Base-by-base conservation (phyloP, 2,329 filamentous ascomycete genomes). In the Botrytis sinoallii region DNA sequence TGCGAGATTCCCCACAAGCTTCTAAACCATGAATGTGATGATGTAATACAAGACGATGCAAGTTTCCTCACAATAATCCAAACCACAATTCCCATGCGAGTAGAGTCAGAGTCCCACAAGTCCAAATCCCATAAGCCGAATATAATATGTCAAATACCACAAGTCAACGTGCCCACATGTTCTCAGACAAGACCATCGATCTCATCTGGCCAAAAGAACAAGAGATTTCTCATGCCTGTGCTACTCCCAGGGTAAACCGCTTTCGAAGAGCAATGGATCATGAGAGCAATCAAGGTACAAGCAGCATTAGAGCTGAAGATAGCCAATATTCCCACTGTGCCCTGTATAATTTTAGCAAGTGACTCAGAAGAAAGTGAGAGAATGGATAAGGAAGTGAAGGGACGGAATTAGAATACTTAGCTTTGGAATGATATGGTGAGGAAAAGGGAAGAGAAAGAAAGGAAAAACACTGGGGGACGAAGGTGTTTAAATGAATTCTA, bases 161-260 rank as follows among this genome's bases (percentile, higher is more conserved):
- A 44, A 18, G 63, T 3, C 42, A 66, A 48, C 4, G 10, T 35
- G 25, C 20, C 42, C 44, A 66, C 20, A 67, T 22, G 32, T 52
- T 66, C 64, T 66, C 42, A 35, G 20, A 48, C 25, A 35, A 35
- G 29, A 66, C 64, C 64, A 66, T 66, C 64, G 29, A 20, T 66
- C 44, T 48, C 12, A 66, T 66, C 29, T 25, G 29, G n/a, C 42
- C 63, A 65, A 48, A 65, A 66, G 44, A 66, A 66, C 44, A 66
- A 25, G n/a, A 25, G 12, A 18, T n/a, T 35, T n/a, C 20, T 48
- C 44, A 48, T 18, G 42, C 18, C 44, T 18, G 29, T 66, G 29
- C 29, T 22, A n/a, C 12, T 32, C 10, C 32, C 22, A 38, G 9
- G 32, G 59, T 32, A 14, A 22, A 12, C 2, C 29, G 2, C 29